These are phyloP conservation scores for Trichoderma arundinaceum DNA, from an alignment of 2,329 filamentous ascomycete species.

Conservation along the genomic window DNA sequence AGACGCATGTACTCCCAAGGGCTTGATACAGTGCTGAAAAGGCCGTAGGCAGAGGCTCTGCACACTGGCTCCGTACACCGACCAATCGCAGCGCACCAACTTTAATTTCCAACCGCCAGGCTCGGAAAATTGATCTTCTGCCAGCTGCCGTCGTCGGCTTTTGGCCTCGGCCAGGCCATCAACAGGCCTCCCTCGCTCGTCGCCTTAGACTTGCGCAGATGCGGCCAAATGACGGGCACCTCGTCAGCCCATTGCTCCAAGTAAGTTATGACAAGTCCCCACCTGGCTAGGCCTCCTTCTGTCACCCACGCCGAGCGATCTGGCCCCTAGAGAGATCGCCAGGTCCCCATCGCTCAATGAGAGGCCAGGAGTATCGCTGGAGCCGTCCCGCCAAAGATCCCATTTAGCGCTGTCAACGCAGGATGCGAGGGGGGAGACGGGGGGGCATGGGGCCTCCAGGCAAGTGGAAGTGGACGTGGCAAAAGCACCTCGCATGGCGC, in stretches of 20 bases:
- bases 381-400: slow-evolving; percentile 26
- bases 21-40: neutral
- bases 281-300: slow-evolving; percentile 26
- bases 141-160: slow-evolving; percentile 24
- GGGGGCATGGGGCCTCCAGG: neutral
- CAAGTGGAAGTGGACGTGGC: slow-evolving; percentile 6
- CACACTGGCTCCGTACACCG: slow-evolving; percentile 22
- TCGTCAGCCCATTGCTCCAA: slow-evolving; percentile 17
- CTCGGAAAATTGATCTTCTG: slow-evolving; percentile 29
- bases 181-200: slow-evolving; percentile 6
- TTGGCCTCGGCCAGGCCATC: slow-evolving; percentile 21
- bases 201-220: neutral
- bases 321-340: slow-evolving; percentile 32
- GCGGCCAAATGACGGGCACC: slow-evolving; percentile 15
- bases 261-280: slow-evolving; percentile 25
- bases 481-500: slow-evolving; percentile 20
- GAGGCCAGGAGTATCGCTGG: slow-evolving; percentile 24
- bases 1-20: neutral
- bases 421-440: slow-evolving; percentile 1
- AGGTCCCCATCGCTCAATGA: slow-evolving; percentile 22
- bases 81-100: slow-evolving; percentile 26
- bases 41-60: neutral
- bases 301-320: slow-evolving; percentile 30
- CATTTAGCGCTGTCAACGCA: slow-evolving; percentile 29
- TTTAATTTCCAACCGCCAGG: slow-evolving; percentile 26